Evolutionary conservation across 2,329 filamentous ascomycete species (phyloP).

Genomic region (Tricladium varicosporioides): DNA sequence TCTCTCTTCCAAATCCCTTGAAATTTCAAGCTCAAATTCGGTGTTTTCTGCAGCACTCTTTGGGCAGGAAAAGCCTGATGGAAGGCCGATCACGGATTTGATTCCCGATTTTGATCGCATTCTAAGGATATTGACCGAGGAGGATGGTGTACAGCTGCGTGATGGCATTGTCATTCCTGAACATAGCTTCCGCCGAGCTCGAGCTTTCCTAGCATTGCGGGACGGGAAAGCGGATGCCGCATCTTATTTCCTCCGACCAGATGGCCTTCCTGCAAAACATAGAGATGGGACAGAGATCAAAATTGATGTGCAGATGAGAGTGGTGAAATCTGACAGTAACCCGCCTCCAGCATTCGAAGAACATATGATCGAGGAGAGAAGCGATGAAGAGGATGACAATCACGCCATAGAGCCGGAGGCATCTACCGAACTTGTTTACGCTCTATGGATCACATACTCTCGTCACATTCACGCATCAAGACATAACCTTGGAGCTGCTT

Average conservation of each 20-base stretch:
- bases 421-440: conserved; percentile 81
- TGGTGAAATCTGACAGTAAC: conserved; percentile 82
- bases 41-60: conserved; percentile 93
- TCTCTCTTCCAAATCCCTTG: conserved; percentile 72
- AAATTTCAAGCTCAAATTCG: conserved; percentile 88
- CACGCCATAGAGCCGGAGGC: conserved; percentile 43
- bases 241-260: conserved; percentile 76
- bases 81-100: conserved; percentile 73
- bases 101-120: conserved; percentile 87
- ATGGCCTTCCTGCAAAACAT: conserved; percentile 81
- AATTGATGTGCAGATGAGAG: conserved; percentile 94
- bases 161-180: conserved; percentile 98
- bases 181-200: conserved; percentile 88
- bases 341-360: conserved; percentile 53
- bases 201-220: conserved; percentile 77
- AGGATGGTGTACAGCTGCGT: conserved; percentile 77
- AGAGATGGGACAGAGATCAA: conserved; percentile 89
- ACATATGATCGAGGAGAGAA: conserved; percentile 62
- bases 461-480: conserved; percentile 81
- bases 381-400: conserved; percentile 47
- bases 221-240: conserved; percentile 79
- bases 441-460: conserved; percentile 96
- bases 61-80: conserved; percentile 80
- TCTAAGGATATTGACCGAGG: conserved; percentile 75
- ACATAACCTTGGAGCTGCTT: conserved; percentile 57